Base-by-base conservation (phyloP, 805 yeast species). In the Sporopachydermia quercuum region DNA sequence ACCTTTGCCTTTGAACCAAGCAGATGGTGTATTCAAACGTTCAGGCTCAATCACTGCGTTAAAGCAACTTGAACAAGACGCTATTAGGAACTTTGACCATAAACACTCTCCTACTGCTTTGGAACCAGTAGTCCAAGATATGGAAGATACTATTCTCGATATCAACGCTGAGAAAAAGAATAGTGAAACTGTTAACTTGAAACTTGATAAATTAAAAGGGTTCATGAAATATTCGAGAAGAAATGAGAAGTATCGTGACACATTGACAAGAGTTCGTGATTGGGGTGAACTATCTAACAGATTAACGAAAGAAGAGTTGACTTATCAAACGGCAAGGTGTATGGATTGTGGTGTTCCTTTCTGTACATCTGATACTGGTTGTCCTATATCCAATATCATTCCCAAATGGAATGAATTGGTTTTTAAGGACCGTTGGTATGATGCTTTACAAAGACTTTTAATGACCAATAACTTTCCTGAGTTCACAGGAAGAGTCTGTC, bases 261-360 rank as follows among this genome's bases (percentile, higher is more conserved):
- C 93, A 17, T 70, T 74, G 54, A 60, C 73, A 18, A 76, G 98
- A 61, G 68, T 85, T 41, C 70, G 71, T 51, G 96, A 91, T 62
- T 91, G 97, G 97, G 74, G 78, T 47, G 97, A 89, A 63, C 70
- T 89, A 57, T 76, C 93, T 8, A 63, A 74, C 11, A 74, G 95
- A 41, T 68, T 89, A 50, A 67, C 85, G 42, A 81, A 83, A 61
- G 86, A 81, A 39, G 97, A 91, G 49, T 78, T 89, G 54, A 74
- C 77, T 57, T 74, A 71, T 57, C 96, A 89, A 66, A 83, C 97
- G 42, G 96, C 97, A 13, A 76, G 98, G 62, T 89, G 98, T 71
- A 89, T 91, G 94, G 97, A 89, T 63, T 89, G 98, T 70, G 98
- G 98, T 68, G 93, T 91, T 51, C 98, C 98, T 43, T 89, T 89